These are phyloP conservation scores for Rosa hybrid DNA, from an alignment of 331 rosid genomes.

Conservation along the genomic window DNA sequence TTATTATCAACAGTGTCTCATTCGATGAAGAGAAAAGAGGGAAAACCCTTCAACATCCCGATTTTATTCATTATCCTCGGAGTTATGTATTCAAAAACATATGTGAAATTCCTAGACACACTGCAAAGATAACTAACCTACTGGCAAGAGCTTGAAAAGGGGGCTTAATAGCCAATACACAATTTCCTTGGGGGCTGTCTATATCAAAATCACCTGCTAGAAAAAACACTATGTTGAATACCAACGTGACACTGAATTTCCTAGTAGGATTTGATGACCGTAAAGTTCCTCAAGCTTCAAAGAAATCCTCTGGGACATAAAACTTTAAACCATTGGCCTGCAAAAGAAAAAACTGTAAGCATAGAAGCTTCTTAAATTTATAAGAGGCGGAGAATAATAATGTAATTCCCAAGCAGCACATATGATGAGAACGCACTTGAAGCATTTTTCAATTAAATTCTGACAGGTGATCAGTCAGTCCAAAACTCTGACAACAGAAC, in stretches of 20 bases:
- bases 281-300: conserved; percentile 35
- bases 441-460: not conserved
- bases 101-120: too few species aligned
- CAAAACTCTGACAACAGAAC: not conserved
- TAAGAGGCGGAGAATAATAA: not conserved
- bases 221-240: not conserved
- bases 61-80: too few species aligned
- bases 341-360: conserved; percentile 13
- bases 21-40: too few species aligned
- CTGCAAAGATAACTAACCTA: not conserved
- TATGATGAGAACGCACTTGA: conserved; percentile 2
- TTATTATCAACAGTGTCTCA: too few species aligned
- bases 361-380: not conserved
- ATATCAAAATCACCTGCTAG: not conserved
- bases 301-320: conserved; percentile 78
- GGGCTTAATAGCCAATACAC: not conserved
- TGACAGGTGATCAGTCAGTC: not conserved
- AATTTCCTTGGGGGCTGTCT: not conserved
- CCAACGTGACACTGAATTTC: not conserved
- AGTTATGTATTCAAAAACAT: too few species aligned
- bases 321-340: conserved; percentile 87
- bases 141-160: too few species aligned
- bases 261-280: not conserved
- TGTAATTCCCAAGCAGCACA: not conserved
- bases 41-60: too few species aligned